phyloP scores from a whole-genome alignment of 2,329 filamentous ascomycete species.

The Talaromyces sp. region DNA sequence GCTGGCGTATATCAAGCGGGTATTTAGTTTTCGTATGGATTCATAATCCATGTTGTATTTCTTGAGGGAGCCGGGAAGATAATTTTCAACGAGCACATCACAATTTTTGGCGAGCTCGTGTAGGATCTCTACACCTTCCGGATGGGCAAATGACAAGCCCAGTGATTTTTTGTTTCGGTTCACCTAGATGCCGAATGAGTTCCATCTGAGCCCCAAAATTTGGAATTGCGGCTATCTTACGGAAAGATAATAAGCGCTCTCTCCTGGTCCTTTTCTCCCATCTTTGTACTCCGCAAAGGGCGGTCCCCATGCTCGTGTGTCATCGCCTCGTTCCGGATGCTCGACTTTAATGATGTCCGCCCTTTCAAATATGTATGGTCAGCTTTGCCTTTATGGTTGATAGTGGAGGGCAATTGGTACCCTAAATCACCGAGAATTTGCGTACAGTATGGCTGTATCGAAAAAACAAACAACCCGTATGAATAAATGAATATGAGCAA shows the following conservation, averaged over 20 bases:
- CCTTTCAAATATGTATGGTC: conserved; percentile 47
- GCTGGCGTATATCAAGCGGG: conserved; percentile 83
- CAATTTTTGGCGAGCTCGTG: conserved; percentile 80
- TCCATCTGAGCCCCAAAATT: background rate
- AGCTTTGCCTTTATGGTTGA: background rate
- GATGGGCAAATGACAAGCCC: conserved; percentile 83
- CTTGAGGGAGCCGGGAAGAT: conserved; percentile 80
- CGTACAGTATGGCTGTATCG: conserved; percentile 13
- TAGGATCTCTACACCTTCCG: conserved; percentile 77
- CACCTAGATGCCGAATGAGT: conserved; percentile 53
- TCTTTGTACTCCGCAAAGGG: conserved; percentile 79
- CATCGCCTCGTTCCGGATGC: conserved; percentile 85
- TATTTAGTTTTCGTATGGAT: conserved; percentile 76
- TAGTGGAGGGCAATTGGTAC: conserved; percentile 19
- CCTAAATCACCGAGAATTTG: conserved; percentile 17
- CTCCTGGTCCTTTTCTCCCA: conserved; percentile 65
- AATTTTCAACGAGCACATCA: conserved; percentile 95
- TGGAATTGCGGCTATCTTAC: conserved; percentile 52
- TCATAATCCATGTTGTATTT: conserved; percentile 92
- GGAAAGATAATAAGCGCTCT: conserved; percentile 90
- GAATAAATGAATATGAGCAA: background rate
- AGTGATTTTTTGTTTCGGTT: conserved; percentile 98
- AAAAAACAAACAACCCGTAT: background rate
- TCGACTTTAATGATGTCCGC: conserved; percentile 98
- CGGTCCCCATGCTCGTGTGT: conserved; percentile 94